Conservation (phyloP, 2,329 filamentous ascomycete genomes). For the Colletotrichum sp. region DNA sequence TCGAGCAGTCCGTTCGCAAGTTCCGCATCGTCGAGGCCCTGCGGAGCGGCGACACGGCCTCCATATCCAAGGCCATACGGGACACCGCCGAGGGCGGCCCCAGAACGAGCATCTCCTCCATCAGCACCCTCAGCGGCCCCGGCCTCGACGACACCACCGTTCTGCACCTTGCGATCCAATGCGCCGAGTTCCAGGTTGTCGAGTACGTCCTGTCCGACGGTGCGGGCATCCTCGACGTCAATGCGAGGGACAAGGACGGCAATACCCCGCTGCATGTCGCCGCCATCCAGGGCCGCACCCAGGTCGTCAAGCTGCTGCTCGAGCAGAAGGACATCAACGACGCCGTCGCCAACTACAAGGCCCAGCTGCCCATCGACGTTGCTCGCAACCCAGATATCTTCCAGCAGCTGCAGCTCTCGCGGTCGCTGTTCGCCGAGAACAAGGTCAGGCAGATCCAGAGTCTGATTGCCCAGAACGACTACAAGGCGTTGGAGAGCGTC, state of each 20-base stretch:
- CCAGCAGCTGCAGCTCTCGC: constrained; percentile 88
- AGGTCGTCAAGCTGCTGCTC: constrained; percentile 83
- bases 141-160: constrained; percentile 84
- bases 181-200: constrained; percentile 88
- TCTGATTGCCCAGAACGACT: constrained; percentile 74
- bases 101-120: constrained; percentile 62
- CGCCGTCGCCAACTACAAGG: constrained; percentile 81
- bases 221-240: constrained; percentile 75
- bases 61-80: constrained; percentile 85
- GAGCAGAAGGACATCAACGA: constrained; percentile 88
- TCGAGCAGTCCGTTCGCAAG: constrained; percentile 93
- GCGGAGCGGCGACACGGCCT: constrained; percentile 86
- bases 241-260: constrained; percentile 89
- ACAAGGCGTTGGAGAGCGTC: constrained; percentile 78
- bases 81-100: constrained; percentile 62
- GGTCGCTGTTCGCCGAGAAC: constrained; percentile 86
- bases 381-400: constrained; percentile 94
- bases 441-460: constrained; percentile 86
- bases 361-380: constrained; percentile 85
- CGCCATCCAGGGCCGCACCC: constrained; percentile 78
- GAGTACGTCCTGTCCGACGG: constrained; percentile 91
- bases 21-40: constrained; percentile 95
- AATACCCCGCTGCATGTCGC: constrained; percentile 94
- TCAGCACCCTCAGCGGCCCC: constrained; percentile 46
- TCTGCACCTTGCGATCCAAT: constrained; percentile 92